These are phyloP conservation scores for Aureobasidium mangrovei DNA, from an alignment of 2,329 filamentous ascomycete genomes.

Conservation along the genomic window DNA sequence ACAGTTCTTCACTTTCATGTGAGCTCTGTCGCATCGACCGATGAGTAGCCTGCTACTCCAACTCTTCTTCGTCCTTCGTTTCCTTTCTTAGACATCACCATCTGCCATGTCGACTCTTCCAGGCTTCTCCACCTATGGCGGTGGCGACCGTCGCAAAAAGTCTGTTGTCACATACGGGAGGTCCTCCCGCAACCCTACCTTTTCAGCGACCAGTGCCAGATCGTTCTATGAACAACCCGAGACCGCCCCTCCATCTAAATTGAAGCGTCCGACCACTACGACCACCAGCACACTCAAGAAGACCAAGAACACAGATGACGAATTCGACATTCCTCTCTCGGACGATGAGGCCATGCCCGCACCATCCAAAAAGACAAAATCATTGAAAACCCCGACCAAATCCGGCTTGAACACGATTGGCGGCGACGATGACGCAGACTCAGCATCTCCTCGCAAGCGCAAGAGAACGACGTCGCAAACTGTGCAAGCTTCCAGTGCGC, in stretches of 20 bases:
- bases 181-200: conserved; percentile 22
- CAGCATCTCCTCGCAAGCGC: conserved; percentile 4
- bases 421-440: background rate
- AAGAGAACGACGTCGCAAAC: conserved; percentile 4
- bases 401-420: background rate
- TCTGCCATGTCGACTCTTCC: background rate
- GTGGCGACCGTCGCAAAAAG: conserved; percentile 23
- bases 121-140: background rate
- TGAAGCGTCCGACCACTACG: background rate
- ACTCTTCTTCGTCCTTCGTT: no score
- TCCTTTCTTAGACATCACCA: background rate
- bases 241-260: background rate
- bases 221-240: conserved; percentile 4
- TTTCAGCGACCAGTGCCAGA: conserved; percentile 1
- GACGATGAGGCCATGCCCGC: conserved; percentile 23
- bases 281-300: background rate
- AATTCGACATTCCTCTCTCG: conserved; percentile 37
- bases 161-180: conserved; percentile 31
- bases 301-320: conserved; percentile 16
- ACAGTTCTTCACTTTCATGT: background rate
- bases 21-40: background rate
- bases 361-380: background rate
- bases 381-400: background rate
- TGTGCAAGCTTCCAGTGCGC: background rate
- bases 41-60: background rate